Evolutionary conservation across 1,284 basidiomycete species (phyloP).

Genomic region (Cystobasidiaceae sp.): DNA sequence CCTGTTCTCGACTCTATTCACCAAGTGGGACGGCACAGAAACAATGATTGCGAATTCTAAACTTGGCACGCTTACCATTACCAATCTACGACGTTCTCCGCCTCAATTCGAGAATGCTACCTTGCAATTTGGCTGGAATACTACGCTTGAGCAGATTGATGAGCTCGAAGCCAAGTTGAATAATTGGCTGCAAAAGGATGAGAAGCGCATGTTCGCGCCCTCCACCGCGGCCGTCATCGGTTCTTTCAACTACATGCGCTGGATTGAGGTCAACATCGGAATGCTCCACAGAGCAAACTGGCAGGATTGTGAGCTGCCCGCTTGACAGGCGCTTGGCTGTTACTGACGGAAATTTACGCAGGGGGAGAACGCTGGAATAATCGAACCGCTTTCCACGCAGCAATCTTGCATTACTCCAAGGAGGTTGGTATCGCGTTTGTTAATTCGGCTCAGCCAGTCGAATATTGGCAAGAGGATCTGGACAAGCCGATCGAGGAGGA

Average conservation of each 20-base stretch:
- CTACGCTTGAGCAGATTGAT: constrained; percentile 35
- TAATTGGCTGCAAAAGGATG: constrained; percentile 35
- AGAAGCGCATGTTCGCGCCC: constrained; percentile 32
- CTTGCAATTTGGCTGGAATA: constrained; percentile 36
- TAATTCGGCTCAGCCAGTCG: constrained; percentile 18
- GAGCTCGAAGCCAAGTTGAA: constrained; percentile 35
- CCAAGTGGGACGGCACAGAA: constrained; percentile 37
- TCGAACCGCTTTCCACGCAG: constrained; percentile 30
- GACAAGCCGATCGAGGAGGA: neutral
- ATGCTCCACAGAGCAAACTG: constrained; percentile 37
- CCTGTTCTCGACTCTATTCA: constrained; percentile 33
- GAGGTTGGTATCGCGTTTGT: constrained; percentile 18
- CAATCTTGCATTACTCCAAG: constrained; percentile 20
- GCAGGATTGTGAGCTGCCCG: constrained; percentile 28
- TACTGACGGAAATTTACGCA: neutral
- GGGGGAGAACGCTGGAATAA: constrained; percentile 20
- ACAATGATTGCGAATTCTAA: constrained; percentile 36
- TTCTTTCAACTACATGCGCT: constrained; percentile 18
- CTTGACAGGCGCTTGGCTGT: neutral
- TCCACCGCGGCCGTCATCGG: constrained; percentile 14
- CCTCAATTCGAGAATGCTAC: constrained; percentile 30
- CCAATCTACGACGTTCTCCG: constrained; percentile 19
- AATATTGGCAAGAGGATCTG: constrained; percentile 26
- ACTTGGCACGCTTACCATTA: constrained; percentile 26
- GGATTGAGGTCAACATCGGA: constrained; percentile 33